Base-by-base conservation (phyloP, 2,329 filamentous ascomycete genomes). In the Mollisia scopiformis region DNA sequence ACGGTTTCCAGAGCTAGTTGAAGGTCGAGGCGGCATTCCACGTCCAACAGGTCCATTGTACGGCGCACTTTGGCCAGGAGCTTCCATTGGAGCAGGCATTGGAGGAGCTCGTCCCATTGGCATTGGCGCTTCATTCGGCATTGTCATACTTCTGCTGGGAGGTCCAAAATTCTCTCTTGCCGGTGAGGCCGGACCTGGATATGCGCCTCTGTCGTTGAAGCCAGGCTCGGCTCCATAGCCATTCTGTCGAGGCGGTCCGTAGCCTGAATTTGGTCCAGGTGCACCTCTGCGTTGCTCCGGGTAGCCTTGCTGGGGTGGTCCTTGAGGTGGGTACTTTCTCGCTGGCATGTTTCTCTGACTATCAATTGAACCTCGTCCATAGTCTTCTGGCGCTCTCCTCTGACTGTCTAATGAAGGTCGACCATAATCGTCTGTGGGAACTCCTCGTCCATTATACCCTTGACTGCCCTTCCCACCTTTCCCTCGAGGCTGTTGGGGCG, bases 121-220 rank as follows among this genome's bases (percentile, higher is more conserved):
- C 66, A 77, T 75, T 19, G 74, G 73, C 11, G 81, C 77, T 58
- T 82, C 79, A 2, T 78, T 72, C 1, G 85, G 84, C 83, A 87
- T 85, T 5, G 86, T 88, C 80, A 82, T 84, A 59, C 85, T 88
- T 66, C 86, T 78, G n/a, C 75, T 70, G 8, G 82, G 83, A 2
- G 82, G 80, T 0, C 77, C 82, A 65, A 82, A 86, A 6, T 78
- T 76, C 39, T 78, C 75, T 62, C 71, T 75, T 37, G 75, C 50
- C 21, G 67, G 66, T 21, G 68, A 66, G 23, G 56, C 63, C 57
- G 53, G 57, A 39, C 59, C 66, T 30, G 27, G 30, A 62, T 69
- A 69, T 47, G 56, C 66, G 41, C 66, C 61, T 61, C 63, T 52
- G 60, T 71, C 66, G 49, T 67, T 62, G 61, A 68, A 70, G 3